A percentile compares a stretch with the other conserved stretches of the same genome.
Evolutionary conservation across 2,329 filamentous ascomycete species (phyloP).

Genomic region (Bipolaris cookei): DNA sequence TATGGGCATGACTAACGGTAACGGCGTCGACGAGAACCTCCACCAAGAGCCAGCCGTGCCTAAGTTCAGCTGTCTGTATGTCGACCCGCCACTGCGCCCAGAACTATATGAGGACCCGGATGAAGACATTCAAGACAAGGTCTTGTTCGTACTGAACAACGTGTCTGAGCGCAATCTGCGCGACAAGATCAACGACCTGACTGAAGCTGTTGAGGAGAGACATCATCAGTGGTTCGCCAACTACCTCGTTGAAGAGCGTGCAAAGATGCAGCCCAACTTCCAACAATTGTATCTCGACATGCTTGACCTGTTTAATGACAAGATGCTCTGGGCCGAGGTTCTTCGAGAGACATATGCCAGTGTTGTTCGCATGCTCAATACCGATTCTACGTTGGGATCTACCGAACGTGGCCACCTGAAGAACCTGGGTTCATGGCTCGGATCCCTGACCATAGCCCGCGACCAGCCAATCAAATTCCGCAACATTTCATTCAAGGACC

Average conservation of each 20-base stretch:
- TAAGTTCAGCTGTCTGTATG: slow-evolving; percentile 78
- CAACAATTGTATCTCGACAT: slow-evolving; percentile 92
- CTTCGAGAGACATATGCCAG: slow-evolving; percentile 90
- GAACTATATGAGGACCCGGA: slow-evolving; percentile 80
- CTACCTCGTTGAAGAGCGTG: slow-evolving; percentile 93
- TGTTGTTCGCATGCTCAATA: slow-evolving; percentile 84
- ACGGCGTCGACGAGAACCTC: slow-evolving; percentile 66
- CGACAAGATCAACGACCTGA: slow-evolving; percentile 81
- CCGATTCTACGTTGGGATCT: slow-evolving; percentile 83
- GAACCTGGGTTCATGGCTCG: slow-evolving; percentile 92
- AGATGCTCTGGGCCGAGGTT: slow-evolving; percentile 83
- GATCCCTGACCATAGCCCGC: slow-evolving; percentile 87
- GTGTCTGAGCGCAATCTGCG: slow-evolving; percentile 88
- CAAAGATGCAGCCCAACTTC: slow-evolving; percentile 97
- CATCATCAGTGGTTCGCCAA: slow-evolving; percentile 97
- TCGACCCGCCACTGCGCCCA: slow-evolving; percentile 70
- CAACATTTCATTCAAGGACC: slow-evolving; percentile 95
- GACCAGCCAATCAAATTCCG: slow-evolving; percentile 95
- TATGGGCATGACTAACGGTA: slow-evolving; percentile 70
- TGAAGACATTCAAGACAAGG: slow-evolving; percentile 86
- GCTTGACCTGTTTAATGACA: slow-evolving; percentile 80
- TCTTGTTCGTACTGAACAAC: slow-evolving; percentile 96
- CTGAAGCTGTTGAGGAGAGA: slow-evolving; percentile 75
- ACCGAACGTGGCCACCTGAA: slow-evolving; percentile 89
- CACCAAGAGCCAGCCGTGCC: slow-evolving; percentile 66